phyloP scores from a whole-genome alignment of 768 basidiomycete genomes.

The Russula abietina region DNA sequence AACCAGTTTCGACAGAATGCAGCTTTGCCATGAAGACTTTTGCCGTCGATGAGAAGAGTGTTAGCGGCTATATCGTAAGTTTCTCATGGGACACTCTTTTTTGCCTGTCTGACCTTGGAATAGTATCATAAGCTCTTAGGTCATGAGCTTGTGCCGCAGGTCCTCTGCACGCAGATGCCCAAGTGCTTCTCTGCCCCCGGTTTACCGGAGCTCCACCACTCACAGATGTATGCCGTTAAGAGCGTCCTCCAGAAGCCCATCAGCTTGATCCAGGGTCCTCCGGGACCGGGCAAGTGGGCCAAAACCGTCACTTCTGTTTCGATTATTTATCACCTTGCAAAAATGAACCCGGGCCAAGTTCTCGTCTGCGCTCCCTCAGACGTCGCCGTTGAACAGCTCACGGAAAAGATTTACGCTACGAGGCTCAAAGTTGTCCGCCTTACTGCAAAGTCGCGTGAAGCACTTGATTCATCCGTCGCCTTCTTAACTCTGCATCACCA shows the following conservation, averaged over 20 bases:
- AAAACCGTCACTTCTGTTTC: slow-evolving; percentile 99
- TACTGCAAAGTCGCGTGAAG: slow-evolving; percentile 97
- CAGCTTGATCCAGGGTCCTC: slow-evolving; percentile 96
- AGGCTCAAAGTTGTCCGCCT: slow-evolving; percentile 96
- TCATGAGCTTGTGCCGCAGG: slow-evolving; percentile 94
- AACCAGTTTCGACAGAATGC: slow-evolving; percentile 99
- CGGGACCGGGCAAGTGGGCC: slow-evolving; percentile 97
- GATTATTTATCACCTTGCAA: slow-evolving; percentile 96
- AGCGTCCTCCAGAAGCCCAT: slow-evolving; percentile 97
- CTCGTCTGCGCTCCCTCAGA: slow-evolving; percentile 98
- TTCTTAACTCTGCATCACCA: slow-evolving; percentile 96
- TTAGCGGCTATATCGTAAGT: slow-evolving; percentile 94
- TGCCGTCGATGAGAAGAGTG: slow-evolving; percentile 98
- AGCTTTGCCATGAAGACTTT: slow-evolving; percentile 99
- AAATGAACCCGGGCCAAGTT: slow-evolving; percentile 99
- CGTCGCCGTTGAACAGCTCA: slow-evolving; percentile 97
- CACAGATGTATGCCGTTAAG: slow-evolving; percentile 99
- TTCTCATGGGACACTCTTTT: neutral
- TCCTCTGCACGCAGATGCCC: slow-evolving; percentile 86
- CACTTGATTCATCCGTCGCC: slow-evolving; percentile 88
- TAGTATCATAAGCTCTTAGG: slow-evolving; percentile 98
- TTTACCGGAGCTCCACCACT: slow-evolving; percentile 96
- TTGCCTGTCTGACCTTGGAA: slow-evolving; percentile 3
- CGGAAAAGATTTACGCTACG: slow-evolving; percentile 99
- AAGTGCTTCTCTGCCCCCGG: slow-evolving; percentile 97